Conservation (phyloP, 2,329 filamentous ascomycete species). For the Exophiala sp. region DNA sequence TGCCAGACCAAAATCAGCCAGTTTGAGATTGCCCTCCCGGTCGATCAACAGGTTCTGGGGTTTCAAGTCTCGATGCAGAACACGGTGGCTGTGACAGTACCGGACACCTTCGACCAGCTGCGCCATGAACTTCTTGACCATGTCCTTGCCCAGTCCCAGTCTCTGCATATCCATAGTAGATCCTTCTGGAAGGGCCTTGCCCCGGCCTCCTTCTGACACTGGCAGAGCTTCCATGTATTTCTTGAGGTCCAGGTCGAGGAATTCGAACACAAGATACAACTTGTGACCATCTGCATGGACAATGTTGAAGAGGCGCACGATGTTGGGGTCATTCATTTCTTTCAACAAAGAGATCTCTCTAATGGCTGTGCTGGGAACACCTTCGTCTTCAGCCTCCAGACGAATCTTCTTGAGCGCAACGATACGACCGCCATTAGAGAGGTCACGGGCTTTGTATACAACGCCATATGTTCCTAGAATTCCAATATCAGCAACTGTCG, state of each 20-base stretch:
- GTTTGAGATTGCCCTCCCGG: constrained; percentile 78
- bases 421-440: constrained; percentile 73
- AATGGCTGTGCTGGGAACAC: constrained; percentile 85
- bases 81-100: constrained; percentile 83
- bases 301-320: constrained; percentile 82
- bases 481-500: not conserved
- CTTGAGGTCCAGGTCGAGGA: constrained; percentile 84
- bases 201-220: constrained; percentile 74
- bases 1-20: constrained; percentile 84
- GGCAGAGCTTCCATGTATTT: constrained; percentile 94
- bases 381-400: constrained; percentile 90
- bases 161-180: constrained; percentile 57
- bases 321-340: constrained; percentile 88
- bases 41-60: constrained; percentile 86
- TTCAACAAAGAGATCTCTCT: constrained; percentile 91
- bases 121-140: constrained; percentile 90
- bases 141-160: constrained; percentile 67
- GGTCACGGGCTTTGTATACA: constrained; percentile 88
- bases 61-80: constrained; percentile 83
- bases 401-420: constrained; percentile 94
- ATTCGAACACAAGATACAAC: constrained; percentile 88
- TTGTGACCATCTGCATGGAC: constrained; percentile 93
- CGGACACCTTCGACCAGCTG: constrained; percentile 77
- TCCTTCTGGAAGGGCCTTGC: constrained; percentile 77
- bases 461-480: constrained; percentile 86